Evolutionary conservation across 805 yeast genomes (phyloP), one percentile per base, ranked within the genome.

Genomic region (Candida dendrica): DNA sequence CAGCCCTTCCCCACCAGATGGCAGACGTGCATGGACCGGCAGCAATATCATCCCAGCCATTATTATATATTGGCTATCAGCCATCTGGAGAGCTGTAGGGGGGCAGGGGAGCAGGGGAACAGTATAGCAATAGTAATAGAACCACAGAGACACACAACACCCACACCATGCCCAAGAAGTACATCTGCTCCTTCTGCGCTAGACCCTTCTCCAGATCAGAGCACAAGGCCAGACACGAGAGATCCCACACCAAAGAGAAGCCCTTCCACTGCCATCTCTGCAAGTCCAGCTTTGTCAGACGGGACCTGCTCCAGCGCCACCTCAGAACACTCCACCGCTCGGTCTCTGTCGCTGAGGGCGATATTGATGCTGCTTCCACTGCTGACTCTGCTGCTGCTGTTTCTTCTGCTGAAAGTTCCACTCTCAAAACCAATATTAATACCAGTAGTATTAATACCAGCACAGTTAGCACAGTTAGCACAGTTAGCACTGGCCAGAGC

Each of bases 321-420:
- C 74, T 82, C 45, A 64, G 91, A 36, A 86, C 95, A 0, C 93
- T 85, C 13, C 95, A 85, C 59, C n/a, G n/a, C n/a, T n/a, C n/a
- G n/a, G n/a, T n/a, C n/a, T n/a, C n/a, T n/a, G n/a, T n/a, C n/a
- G n/a, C n/a, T n/a, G n/a, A n/a, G n/a, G n/a, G n/a, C n/a, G n/a
- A n/a, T n/a, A 71, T 59, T 6, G 48, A 48, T 24, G 45, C 36
- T 26, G 38, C 17, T 20, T 2, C 34, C 43, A 52, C 50, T 22
- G 59, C 54, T 30, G 52, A 52, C n/a, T 14, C 33, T n/a, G 19
- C 37, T 36, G 8, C 48, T 30, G 39, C 38, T 18, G 24, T 40
- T 22, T 14, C 42, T 24, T 15, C 24, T 24, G n/a, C 14, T 31
- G 33, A 4, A n/a, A n/a, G n/a, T n/a, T n/a, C n/a, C n/a, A n/a